Evolutionary conservation across 371 early-diverging fungal genomes (phyloP).

Genomic region (Lichtheimia hyalospora): DNA sequence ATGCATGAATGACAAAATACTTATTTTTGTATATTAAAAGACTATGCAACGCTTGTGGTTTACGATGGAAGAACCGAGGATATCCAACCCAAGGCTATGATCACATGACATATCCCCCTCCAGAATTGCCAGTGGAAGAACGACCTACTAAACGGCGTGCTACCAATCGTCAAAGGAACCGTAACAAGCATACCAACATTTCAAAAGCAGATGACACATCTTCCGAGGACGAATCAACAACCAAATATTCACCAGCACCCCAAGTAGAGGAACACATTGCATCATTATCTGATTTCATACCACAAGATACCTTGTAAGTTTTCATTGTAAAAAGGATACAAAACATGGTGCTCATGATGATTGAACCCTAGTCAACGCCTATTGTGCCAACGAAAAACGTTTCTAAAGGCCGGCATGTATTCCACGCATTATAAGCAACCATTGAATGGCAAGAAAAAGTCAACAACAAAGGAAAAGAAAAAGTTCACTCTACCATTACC

Average conservation of each 20-base stretch:
- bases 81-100: conserved; percentile 1
- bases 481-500: conserved; percentile 47
- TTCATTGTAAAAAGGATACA: no score
- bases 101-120: conserved; percentile 1
- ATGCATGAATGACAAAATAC: background rate
- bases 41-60: conserved; percentile 47
- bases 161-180: background rate
- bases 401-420: conserved; percentile 26
- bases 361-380: background rate
- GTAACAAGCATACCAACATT: background rate
- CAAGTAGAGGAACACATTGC: background rate
- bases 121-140: background rate
- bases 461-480: conserved; percentile 5
- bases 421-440: conserved; percentile 11
- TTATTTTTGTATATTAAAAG: conserved; percentile 14
- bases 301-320: background rate
- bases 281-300: background rate
- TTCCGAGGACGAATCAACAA: background rate
- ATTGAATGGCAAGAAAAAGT: background rate
- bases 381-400: conserved; percentile 18
- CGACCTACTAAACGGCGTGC: background rate
- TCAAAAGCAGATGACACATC: background rate
- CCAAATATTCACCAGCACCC: background rate
- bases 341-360: background rate
- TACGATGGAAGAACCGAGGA: conserved; percentile 21